Evolutionary conservation across 805 yeast species (phyloP), one percentile per base, ranked within the genome.

Genomic region (Saitoella complicata): DNA sequence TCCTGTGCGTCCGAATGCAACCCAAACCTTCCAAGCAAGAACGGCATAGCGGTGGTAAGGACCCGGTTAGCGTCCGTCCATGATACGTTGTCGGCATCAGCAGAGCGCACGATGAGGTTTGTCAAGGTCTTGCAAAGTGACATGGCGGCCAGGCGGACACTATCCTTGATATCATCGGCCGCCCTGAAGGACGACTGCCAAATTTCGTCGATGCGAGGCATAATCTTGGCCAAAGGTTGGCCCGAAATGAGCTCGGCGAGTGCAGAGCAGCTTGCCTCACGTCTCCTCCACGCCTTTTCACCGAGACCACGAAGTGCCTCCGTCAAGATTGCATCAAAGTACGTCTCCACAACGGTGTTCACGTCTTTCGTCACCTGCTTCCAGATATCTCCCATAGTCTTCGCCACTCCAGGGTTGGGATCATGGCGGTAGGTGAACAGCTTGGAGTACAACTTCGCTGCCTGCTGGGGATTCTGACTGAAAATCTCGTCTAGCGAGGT

Each of bases 141-240:
- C 37, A 69, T 63, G 7, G 94, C 96, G 40, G 84, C 94, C 46
- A 72, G 73, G 42, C 96, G 69, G 3, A 91, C 95, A 62, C 93
- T 81, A 35, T 84, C 95, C 59, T 91, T 91, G 47, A 88, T 84
- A 64, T 88, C 97, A 63, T 88, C 98, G 72, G 88, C 73, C 0
- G 75, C 73, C 55, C 98, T 71, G 64, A 88, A 87, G 41, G 87
- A 78, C 81, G 83, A 78, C 5, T 71, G 67, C 96, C 96, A 88
- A 32, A 88, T 74, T 5, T 75, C 76, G 47, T 81, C 80, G 47
- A 80, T 55, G 7, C 63, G 55, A 7, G 56, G 51, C 42, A 12
- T 45, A 53, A 78, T 80, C 9, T 58, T 63, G 7, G 72, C 75
- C 29, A 73, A 53, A 0, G 77, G 69, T 30, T 71, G 67, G n/a